Percentiles rank a stretch among this genome's conserved stretches.
Evolutionary conservation across 805 yeast genomes (phyloP).

Genomic region (Spathaspora gorwiae): DNA sequence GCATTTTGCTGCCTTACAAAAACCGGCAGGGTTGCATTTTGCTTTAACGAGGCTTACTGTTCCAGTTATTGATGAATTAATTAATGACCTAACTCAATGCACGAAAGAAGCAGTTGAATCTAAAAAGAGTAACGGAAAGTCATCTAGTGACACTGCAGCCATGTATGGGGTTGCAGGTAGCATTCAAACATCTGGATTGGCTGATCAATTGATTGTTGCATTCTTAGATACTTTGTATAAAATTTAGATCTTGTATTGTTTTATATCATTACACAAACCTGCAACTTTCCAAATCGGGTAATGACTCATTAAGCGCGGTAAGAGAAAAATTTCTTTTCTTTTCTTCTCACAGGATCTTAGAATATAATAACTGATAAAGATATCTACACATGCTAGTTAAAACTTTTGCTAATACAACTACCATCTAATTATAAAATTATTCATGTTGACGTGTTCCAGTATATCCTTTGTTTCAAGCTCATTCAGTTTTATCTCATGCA

Average conservation of each 20-base stretch:
- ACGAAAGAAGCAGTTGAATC: slow-evolving; percentile 35
- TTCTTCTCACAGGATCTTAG: neutral
- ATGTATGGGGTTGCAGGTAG: slow-evolving; percentile 95
- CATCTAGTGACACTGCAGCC: slow-evolving; percentile 65
- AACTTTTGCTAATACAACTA: neutral
- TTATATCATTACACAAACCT: neutral
- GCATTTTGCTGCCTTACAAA: slow-evolving; percentile 85
- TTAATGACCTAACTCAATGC: slow-evolving; percentile 44
- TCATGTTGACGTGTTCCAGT: slow-evolving; percentile 1
- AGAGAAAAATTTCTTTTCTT: neutral
- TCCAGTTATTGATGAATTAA: slow-evolving; percentile 55
- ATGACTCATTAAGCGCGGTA: slow-evolving; percentile 4
- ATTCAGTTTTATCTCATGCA: slow-evolving; percentile 41
- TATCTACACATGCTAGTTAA: neutral
- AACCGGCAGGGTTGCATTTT: slow-evolving; percentile 86
- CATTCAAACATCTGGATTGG: slow-evolving; percentile 76
- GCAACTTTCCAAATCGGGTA: slow-evolving; percentile 1
- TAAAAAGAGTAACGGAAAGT: slow-evolving; percentile 15
- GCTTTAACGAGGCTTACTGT: slow-evolving; percentile 78
- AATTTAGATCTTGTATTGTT: slow-evolving; percentile 11
- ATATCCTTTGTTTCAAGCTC: slow-evolving; percentile 17
- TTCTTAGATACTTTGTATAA: slow-evolving; percentile 82
- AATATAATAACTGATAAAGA: neutral
- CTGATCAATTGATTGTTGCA: slow-evolving; percentile 70
- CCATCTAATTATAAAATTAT: neutral